phyloP scores from a whole-genome alignment of 495 filamentous ascomycete genomes.

The Hyaloscypha hepaticicola region DNA sequence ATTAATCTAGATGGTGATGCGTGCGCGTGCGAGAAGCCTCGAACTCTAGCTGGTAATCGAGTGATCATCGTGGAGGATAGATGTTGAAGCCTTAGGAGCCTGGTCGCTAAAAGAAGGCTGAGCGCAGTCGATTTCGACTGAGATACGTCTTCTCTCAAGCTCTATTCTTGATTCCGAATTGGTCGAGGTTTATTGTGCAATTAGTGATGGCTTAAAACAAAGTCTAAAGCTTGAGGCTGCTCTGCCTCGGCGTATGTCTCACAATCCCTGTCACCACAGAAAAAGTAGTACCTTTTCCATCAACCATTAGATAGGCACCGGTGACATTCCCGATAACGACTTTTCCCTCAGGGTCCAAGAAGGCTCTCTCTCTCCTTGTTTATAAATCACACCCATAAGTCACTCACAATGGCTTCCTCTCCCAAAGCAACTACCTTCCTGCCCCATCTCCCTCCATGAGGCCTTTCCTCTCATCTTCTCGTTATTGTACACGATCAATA shows the following conservation, averaged over 20 bases:
- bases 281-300: not conserved
- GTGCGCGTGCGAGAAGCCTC: not conserved
- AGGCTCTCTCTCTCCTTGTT: not conserved
- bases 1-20: not conserved
- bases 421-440: not conserved
- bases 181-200: not conserved
- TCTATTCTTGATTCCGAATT: not conserved
- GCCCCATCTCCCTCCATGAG: constrained; percentile 16
- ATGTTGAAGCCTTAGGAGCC: not conserved
- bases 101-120: too few species aligned
- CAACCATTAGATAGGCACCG: constrained; percentile 21
- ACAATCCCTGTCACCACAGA: not conserved
- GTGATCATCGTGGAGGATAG: constrained; percentile 12
- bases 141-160: too few species aligned
- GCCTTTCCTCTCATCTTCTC: not conserved
- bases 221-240: not conserved
- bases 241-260: constrained; percentile 1
- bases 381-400: not conserved
- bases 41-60: constrained; percentile 2
- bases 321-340: constrained; percentile 21
- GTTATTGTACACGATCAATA: not conserved
- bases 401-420: not conserved
- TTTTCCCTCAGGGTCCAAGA: not conserved
- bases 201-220: not conserved
- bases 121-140: too few species aligned